Evolutionary conservation across 257 asterid species (phyloP), one percentile per base, ranked within the genome.

Genomic region (Lycium barbarum): DNA sequence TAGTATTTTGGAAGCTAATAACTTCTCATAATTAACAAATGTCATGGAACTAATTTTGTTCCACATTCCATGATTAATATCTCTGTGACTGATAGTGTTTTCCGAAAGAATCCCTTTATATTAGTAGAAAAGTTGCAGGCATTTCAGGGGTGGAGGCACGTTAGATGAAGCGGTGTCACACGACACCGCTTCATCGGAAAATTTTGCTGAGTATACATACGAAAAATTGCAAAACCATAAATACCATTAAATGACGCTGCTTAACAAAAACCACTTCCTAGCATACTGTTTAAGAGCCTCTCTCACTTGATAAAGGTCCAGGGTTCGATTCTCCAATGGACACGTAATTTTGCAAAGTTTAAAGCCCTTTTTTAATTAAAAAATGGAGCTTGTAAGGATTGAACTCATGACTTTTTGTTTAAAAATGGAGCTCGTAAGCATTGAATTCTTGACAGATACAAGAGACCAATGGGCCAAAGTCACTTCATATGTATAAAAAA

Each of bases 1-100:
- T 76, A 20, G 38, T 73, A 20, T 47, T 74, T 51, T 76, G 62
- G 11, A 51, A 49, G 43, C 81, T 74, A 74, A 76, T 9, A 76
- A 22, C 51, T 59, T 76, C 81, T 49, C 45, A 7, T 22, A 7
- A 22, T 76, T 51, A 36, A 51, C 63, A 51, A 51, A 76, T 76
- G 51, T 51, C 81, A 22, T 49, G 62, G 45, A 74, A 76, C 45
- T 5, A 74, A 76, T 76, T 76, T 53, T 49, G 20, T 76, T 51
- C 58, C n/a, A n/a, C 33, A 45, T 22, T 45, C 80, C 12, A 49
- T 22, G 81, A 49, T 49, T 51, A 49, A 20, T 74, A 13, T 74
- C 7, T 51, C 22, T 51, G 62, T 22, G 81, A 20, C 81, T 22
- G 10, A 20, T 74, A 74, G 51, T 49, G 6, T 14, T 22, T 74